Evolutionary conservation across 1,139 yeast genomes (phyloP).

Genomic region (Pichiaceae sp.): DNA sequence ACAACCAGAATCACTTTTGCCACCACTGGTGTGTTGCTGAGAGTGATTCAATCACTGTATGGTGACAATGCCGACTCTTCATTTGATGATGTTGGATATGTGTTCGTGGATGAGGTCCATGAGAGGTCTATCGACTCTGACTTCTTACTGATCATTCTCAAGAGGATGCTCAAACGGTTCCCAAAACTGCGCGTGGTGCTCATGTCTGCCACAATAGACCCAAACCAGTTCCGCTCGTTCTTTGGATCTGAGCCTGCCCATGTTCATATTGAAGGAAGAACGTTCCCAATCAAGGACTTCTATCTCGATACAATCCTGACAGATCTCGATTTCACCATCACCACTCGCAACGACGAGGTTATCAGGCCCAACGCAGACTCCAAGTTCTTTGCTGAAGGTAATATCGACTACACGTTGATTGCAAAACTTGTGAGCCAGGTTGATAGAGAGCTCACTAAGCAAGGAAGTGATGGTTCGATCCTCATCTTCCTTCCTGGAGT

Average conservation of each 20-base stretch:
- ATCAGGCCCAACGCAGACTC: constrained; percentile 57
- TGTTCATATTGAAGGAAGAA: constrained; percentile 83
- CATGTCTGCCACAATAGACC: constrained; percentile 93
- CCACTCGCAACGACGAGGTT: constrained; percentile 27
- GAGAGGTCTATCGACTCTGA: constrained; percentile 92
- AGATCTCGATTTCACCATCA: constrained; percentile 44
- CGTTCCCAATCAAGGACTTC: constrained; percentile 78
- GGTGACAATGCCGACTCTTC: constrained; percentile 11
- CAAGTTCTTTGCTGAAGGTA: constrained; percentile 52
- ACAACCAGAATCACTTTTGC: constrained; percentile 72
- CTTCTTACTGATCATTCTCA: constrained; percentile 68
- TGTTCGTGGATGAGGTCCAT: constrained; percentile 91
- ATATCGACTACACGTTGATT: constrained; percentile 66
- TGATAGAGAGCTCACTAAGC: constrained; percentile 34
- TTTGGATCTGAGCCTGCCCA: constrained; percentile 42
- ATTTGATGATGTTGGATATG: constrained; percentile 52
- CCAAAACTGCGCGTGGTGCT: constrained; percentile 61
- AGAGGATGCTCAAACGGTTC: constrained; percentile 39
- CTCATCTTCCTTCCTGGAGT: constrained; percentile 86
- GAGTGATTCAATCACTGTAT: constrained; percentile 63
- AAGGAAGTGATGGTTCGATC: constrained; percentile 58
- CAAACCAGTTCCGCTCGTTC: constrained; percentile 56
- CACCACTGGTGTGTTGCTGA: constrained; percentile 84
- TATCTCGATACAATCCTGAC: constrained; percentile 61
- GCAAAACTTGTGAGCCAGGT: constrained; percentile 46